These are phyloP conservation scores for Mycena rosella DNA, from an alignment of 768 basidiomycete species.

Conservation along the genomic window DNA sequence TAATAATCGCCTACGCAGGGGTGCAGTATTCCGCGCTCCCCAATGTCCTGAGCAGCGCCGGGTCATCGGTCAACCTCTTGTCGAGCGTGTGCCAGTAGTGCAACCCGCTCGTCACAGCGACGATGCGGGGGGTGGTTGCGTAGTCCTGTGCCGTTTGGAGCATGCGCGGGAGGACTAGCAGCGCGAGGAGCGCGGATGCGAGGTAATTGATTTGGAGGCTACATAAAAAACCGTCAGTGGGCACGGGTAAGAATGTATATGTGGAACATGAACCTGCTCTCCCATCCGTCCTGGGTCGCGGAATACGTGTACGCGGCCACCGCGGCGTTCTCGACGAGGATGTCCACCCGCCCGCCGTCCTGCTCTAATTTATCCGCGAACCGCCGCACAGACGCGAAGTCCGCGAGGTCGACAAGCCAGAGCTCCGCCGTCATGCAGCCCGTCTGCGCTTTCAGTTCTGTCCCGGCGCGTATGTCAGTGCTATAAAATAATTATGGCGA, in stretches of 20 bases:
- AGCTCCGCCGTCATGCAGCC: constrained; percentile 43
- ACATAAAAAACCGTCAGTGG: not conserved
- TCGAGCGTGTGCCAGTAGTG: constrained; percentile 31
- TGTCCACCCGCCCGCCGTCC: constrained; percentile 24
- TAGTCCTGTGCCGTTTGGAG: constrained; percentile 34
- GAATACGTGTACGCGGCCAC: not conserved
- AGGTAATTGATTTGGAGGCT: constrained; percentile 51
- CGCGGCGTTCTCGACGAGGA: constrained; percentile 31
- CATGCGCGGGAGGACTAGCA: constrained; percentile 46
- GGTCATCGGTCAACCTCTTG: not conserved
- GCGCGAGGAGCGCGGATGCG: constrained; percentile 42
- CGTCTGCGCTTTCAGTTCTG: constrained; percentile 42
- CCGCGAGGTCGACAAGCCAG: constrained; percentile 46
- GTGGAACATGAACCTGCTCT: constrained; percentile 5
- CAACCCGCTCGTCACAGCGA: constrained; percentile 42
- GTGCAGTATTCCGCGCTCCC: constrained; percentile 36
- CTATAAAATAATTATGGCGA: too few relatives aligned
- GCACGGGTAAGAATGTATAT: not conserved
- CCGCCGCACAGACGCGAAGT: constrained; percentile 43
- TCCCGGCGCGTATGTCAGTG: not conserved
- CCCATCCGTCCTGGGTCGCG: constrained; percentile 20
- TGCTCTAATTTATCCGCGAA: constrained; percentile 43
- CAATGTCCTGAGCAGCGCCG: constrained; percentile 34
- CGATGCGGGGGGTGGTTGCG: constrained; percentile 29
- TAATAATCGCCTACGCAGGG: not conserved